These are phyloP conservation scores for Rosellinia necatrix DNA, from an alignment of 2,329 filamentous ascomycete genomes.

Conservation along the genomic window DNA sequence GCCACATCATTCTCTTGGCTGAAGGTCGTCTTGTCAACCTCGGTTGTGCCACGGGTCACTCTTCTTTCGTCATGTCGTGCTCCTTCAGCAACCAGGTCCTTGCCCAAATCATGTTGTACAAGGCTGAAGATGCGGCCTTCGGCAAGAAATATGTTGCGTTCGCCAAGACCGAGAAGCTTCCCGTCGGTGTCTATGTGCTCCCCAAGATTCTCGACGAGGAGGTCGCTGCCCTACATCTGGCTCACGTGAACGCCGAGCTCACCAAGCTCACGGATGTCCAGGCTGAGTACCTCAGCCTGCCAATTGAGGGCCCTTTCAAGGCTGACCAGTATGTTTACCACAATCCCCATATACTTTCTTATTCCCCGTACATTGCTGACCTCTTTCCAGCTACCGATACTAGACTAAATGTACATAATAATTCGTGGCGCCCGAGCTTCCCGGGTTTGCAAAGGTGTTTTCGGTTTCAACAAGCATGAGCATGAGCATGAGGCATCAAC, in stretches of 20 bases:
- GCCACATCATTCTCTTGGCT: conserved; percentile 97
- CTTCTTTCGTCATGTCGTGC: conserved; percentile 99
- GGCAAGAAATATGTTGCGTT: conserved; percentile 96
- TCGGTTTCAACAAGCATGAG: conserved; percentile 43
- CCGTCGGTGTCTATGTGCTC: conserved; percentile 90
- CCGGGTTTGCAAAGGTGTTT: conserved; percentile 24
- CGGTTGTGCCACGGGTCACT: conserved; percentile 98
- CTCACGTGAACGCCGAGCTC: conserved; percentile 93
- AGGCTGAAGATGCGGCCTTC: conserved; percentile 85
- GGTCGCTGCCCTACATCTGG: conserved; percentile 91
- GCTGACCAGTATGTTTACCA: conserved; percentile 73
- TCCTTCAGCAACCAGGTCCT: conserved; percentile 99
- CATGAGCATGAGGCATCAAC: conserved; percentile 43
- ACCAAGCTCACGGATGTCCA: conserved; percentile 83
- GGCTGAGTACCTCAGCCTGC: conserved; percentile 92
- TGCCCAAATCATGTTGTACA: conserved; percentile 98
- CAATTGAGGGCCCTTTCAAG: conserved; percentile 92
- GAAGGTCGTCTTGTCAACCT: conserved; percentile 99
- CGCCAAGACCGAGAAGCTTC: conserved; percentile 87
- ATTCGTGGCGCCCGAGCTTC: conserved; percentile 15
- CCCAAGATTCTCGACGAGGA: conserved; percentile 99
- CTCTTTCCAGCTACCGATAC: conserved; percentile 63
- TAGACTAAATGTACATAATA: conserved; percentile 51
- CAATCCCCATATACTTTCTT: background rate
- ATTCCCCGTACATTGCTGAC: conserved; percentile 37